These are phyloP conservation scores for Moesziomyces globuligerus DNA, from an alignment of 1,284 basidiomycete species.

Conservation along the genomic window DNA sequence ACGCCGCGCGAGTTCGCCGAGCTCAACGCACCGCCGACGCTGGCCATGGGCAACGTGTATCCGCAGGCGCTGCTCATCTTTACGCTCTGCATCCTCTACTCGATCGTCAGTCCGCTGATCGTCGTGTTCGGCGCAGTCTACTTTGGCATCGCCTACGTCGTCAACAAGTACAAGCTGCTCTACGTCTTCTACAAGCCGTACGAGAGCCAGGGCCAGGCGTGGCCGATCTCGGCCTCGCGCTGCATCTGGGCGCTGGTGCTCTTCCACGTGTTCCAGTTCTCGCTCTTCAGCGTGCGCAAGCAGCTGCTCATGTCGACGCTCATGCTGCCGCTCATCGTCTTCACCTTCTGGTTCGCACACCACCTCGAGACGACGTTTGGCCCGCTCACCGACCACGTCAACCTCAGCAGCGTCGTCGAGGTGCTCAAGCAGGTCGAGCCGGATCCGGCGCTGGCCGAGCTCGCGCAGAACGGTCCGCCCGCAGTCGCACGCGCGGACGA, in stretches of 20 bases:
- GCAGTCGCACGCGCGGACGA: conserved; percentile 12
- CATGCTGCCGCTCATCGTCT: conserved; percentile 80
- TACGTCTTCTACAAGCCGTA: conserved; percentile 95
- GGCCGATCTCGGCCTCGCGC: conserved; percentile 73
- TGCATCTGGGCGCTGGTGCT: conserved; percentile 65
- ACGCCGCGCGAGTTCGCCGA: conserved; percentile 83
- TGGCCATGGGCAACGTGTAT: conserved; percentile 77
- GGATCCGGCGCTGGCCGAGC: conserved; percentile 25
- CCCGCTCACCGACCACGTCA: conserved; percentile 80
- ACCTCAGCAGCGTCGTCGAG: conserved; percentile 55
- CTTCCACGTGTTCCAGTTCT: conserved; percentile 65
- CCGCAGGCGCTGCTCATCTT: conserved; percentile 95
- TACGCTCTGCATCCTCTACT: conserved; percentile 92
- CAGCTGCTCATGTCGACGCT: conserved; percentile 80
- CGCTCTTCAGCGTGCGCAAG: conserved; percentile 83
- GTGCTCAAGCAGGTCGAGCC: conserved; percentile 25
- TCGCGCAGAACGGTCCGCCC: conserved; percentile 36
- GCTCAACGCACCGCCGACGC: conserved; percentile 94
- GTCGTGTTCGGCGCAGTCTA: conserved; percentile 93
- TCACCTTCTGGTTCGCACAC: conserved; percentile 82
- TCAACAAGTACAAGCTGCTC: conserved; percentile 96
- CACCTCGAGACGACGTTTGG: conserved; percentile 77
- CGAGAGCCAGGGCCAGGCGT: conserved; percentile 90
- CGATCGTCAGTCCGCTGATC: conserved; percentile 92
- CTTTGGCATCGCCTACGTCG: conserved; percentile 81